These are phyloP conservation scores for Cydonia oblonga DNA, from an alignment of 331 rosid genomes.

Conservation along the genomic window DNA sequence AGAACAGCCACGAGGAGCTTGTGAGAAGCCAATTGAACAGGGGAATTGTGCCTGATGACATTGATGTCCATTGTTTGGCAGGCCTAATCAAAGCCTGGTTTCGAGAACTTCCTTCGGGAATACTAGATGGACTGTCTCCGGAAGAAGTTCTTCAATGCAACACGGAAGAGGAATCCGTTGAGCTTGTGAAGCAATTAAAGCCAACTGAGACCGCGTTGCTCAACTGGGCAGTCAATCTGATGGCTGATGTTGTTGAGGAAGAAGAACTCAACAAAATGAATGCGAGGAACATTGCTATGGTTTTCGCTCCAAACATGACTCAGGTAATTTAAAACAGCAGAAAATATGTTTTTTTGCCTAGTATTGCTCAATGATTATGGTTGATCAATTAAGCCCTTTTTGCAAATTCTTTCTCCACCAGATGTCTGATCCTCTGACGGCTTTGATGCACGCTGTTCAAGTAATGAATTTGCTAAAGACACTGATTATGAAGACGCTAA, in stretches of 20 bases:
- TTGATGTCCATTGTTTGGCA: slow-evolving; percentile 85
- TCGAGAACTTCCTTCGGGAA: slow-evolving; percentile 90
- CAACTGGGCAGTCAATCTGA: slow-evolving; percentile 84
- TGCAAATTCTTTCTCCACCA: slow-evolving; percentile 16
- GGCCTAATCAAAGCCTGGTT: slow-evolving; percentile 93
- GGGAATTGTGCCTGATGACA: slow-evolving; percentile 75
- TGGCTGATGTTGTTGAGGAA: slow-evolving; percentile 94
- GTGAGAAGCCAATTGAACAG: slow-evolving; percentile 72
- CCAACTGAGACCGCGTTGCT: slow-evolving; percentile 69
- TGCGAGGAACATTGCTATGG: slow-evolving; percentile 93
- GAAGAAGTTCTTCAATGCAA: slow-evolving; percentile 86
- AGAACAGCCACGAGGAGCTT: slow-evolving; percentile 73
- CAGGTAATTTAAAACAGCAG: slow-evolving; percentile 32
- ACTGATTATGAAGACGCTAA: slow-evolving; percentile 56
- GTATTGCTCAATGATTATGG: neutral
- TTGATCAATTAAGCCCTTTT: neutral
- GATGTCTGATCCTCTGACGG: slow-evolving; percentile 99
- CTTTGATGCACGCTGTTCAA: slow-evolving; percentile 98
- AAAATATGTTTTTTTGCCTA: neutral
- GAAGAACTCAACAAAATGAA: slow-evolving; percentile 89
- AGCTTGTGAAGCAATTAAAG: slow-evolving; percentile 69
- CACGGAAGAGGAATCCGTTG: slow-evolving; percentile 70
- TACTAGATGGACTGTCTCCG: slow-evolving; percentile 87
- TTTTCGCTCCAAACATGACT: slow-evolving; percentile 96
- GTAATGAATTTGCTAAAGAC: slow-evolving; percentile 95